Percentiles rank a stretch among this genome's conserved stretches.
Evolutionary conservation across 1,284 basidiomycete genomes (phyloP).

Genomic region (Athelia psychrophila): DNA sequence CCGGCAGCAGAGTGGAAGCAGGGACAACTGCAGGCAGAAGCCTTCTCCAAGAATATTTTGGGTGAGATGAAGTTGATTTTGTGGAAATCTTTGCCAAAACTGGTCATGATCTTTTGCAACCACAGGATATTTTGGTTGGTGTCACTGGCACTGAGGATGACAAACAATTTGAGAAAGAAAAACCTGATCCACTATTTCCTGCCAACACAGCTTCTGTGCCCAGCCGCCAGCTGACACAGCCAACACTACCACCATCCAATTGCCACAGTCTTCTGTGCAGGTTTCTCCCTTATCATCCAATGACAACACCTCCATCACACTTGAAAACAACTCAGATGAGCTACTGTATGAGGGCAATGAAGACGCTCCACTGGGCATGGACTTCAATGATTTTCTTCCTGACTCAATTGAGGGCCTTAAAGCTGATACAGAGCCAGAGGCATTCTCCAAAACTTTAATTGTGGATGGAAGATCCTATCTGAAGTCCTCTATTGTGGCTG

Average conservation of each 20-base stretch:
- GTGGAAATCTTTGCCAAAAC: slow-evolving; percentile 7
- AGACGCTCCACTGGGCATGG: slow-evolving; percentile 3
- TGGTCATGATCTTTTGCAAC: slow-evolving; percentile 16
- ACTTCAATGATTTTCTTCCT: slow-evolving; percentile 11
- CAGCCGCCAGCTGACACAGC: too few species aligned
- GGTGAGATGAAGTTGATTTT: slow-evolving; percentile 9
- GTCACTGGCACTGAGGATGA: slow-evolving; percentile 7
- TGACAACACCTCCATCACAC: too few species aligned
- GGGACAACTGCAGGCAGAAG: slow-evolving; percentile 14
- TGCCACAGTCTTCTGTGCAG: not conserved
- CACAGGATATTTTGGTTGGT: slow-evolving; percentile 15
- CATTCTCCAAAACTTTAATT: slow-evolving; percentile 2
- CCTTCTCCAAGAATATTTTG: slow-evolving; percentile 13
- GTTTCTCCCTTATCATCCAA: too few species aligned
- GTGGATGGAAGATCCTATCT: slow-evolving; percentile 9
- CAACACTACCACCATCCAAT: not conserved
- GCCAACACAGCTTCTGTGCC: not conserved
- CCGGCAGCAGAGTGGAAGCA: slow-evolving; percentile 12
- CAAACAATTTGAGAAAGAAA: slow-evolving; percentile 5
- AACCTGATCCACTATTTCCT: not conserved
- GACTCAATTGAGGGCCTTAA: slow-evolving; percentile 1
- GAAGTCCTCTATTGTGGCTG: slow-evolving; percentile 14
- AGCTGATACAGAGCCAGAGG: not conserved
- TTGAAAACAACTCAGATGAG: not conserved
- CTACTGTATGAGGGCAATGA: not conserved